Conservation (phyloP, 2,329 filamentous ascomycete species). For the Fusarium newnesense region DNA sequence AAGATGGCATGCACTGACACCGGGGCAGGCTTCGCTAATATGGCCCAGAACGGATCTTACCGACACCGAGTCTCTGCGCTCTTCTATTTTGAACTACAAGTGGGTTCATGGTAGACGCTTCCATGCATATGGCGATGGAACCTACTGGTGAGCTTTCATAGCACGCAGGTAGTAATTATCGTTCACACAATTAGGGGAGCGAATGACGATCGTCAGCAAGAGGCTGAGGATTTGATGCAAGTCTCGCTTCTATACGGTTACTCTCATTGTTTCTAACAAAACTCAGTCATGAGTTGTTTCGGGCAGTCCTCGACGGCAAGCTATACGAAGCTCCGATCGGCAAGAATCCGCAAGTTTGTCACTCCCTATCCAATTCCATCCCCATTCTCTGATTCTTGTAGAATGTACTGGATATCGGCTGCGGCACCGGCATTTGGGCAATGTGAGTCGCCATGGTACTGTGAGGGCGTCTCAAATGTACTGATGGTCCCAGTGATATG, state of each 20-base stretch:
- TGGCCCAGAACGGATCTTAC: slow-evolving; percentile 1
- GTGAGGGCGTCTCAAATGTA: rapidly evolving
- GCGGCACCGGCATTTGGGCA: slow-evolving; percentile 27
- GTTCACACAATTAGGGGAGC: slow-evolving; percentile 6
- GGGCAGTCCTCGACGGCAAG: slow-evolving; percentile 13
- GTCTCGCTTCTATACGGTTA: rapidly evolving
- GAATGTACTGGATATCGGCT: slow-evolving; percentile 17
- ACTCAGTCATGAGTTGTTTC: slow-evolving; percentile 18
- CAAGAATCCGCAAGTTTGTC: slow-evolving; percentile 5
- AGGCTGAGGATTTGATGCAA: slow-evolving; percentile 30
- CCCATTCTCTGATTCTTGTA: rapidly evolving
- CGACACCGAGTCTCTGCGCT: slow-evolving; percentile 22
- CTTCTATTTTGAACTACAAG: slow-evolving; percentile 27
- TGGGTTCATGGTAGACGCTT: slow-evolving; percentile 26
- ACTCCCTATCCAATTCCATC: rapidly evolving
- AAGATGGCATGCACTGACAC: background rate
- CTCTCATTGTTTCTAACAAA: background rate
- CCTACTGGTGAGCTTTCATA: background rate
- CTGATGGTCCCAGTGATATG: background rate
- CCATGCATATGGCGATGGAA: slow-evolving; percentile 24
- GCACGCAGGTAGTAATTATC: rapidly evolving
- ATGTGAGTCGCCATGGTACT: background rate
- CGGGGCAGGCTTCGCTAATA: background rate
- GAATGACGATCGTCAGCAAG: slow-evolving; percentile 28
- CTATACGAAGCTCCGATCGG: slow-evolving; percentile 24